A percentile compares a stretch with the other conserved stretches of the same genome.
phyloP scores from a whole-genome alignment of 257 asterid species.

The Rubia yunnanensis region DNA sequence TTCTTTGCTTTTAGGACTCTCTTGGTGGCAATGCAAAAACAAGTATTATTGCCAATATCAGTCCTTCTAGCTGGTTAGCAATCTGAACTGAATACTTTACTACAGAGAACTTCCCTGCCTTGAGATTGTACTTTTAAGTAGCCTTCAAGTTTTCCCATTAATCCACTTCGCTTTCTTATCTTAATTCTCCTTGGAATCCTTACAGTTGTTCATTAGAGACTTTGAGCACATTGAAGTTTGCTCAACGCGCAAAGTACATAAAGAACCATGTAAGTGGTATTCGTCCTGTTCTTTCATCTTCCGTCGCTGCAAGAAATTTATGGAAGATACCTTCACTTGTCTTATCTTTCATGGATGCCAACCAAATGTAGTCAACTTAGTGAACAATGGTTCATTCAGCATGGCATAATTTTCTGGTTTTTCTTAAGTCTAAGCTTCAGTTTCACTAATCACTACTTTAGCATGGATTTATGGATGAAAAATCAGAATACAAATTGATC shows the following conservation, averaged over 20 bases:
- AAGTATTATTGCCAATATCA: slow-evolving; percentile 82
- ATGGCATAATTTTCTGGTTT: background rate
- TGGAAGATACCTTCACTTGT: background rate
- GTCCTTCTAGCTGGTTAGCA: slow-evolving; percentile 74
- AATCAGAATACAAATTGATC: background rate
- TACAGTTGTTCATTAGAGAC: slow-evolving; percentile 82
- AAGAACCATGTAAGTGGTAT: slow-evolving; percentile 55
- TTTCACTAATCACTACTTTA: background rate
- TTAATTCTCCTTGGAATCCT: background rate
- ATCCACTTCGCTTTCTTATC: background rate
- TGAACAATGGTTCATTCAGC: background rate
- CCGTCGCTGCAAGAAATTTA: background rate
- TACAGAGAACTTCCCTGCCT: background rate
- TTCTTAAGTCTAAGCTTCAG: background rate
- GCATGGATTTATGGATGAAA: background rate
- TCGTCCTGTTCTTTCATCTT: background rate
- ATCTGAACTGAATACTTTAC: slow-evolving; percentile 1
- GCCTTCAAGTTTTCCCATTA: background rate
- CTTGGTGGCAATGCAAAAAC: slow-evolving; percentile 99
- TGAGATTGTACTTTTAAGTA: background rate
- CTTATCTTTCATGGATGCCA: background rate
- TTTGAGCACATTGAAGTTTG: slow-evolving; percentile 80
- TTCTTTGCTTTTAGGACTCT: slow-evolving; percentile 54
- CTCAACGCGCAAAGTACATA: slow-evolving; percentile 81
- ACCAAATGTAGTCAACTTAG: background rate